A percentile compares a stretch with the other conserved stretches of the same genome.
These are phyloP conservation scores for Zangia roseola DNA, from an alignment of 768 basidiomycete species.

Conservation along the genomic window DNA sequence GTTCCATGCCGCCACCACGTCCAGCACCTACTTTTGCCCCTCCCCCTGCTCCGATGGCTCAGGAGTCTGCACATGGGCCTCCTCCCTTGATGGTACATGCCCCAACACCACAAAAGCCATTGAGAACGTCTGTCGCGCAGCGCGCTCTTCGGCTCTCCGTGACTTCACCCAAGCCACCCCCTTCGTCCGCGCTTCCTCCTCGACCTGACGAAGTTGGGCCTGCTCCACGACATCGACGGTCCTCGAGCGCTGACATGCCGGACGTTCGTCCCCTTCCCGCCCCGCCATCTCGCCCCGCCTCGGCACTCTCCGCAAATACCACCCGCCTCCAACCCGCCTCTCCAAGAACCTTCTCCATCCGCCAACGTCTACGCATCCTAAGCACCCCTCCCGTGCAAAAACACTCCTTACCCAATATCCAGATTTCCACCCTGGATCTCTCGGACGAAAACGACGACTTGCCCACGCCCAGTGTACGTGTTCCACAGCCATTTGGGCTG, in stretches of 20 bases:
- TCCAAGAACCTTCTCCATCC: constrained; percentile 43
- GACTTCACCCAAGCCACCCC: constrained; percentile 63
- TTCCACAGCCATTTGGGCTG: constrained; percentile 33
- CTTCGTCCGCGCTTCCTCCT: constrained; percentile 58
- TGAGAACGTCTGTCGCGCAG: constrained; percentile 58
- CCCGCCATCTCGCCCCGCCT: constrained; percentile 41
- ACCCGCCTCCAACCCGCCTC: constrained; percentile 21
- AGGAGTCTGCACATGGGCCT: constrained; percentile 8
- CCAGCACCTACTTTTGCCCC: constrained; percentile 70
- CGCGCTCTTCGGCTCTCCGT: constrained; percentile 59
- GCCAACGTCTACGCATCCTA: constrained; percentile 64
- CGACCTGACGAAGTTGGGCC: constrained; percentile 56
- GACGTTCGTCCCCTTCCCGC: constrained; percentile 44
- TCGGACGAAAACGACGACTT: constrained; percentile 28
- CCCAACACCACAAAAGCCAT: constrained; percentile 30
- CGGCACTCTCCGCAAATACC: constrained; percentile 37
- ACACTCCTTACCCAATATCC: constrained; percentile 25
- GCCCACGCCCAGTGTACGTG: constrained; percentile 18
- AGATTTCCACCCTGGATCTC: constrained; percentile 27
- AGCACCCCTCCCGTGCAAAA: constrained; percentile 51
- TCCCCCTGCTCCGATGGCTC: constrained; percentile 57
- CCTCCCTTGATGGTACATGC: constrained; percentile 2
- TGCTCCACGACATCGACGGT: constrained; percentile 27
- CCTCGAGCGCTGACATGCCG: constrained; percentile 32
- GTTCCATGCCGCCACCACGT: constrained; percentile 70